Percentiles rank a stretch among this genome's conserved stretches.
Evolutionary conservation across 768 basidiomycete genomes (phyloP).

Genomic region (Psilocybe cubensis): DNA sequence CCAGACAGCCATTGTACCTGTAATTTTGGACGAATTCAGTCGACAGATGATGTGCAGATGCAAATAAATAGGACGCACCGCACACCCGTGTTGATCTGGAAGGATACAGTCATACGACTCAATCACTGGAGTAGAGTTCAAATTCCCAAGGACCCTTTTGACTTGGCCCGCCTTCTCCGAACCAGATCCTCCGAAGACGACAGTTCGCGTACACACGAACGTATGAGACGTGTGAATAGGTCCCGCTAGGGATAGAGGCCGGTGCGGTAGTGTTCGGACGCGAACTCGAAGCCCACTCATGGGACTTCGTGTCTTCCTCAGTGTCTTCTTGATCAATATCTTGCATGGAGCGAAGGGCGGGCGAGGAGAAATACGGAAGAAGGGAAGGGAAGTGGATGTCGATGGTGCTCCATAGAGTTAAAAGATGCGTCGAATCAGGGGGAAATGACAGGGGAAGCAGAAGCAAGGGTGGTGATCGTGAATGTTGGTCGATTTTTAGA

Average conservation of each 20-base stretch:
- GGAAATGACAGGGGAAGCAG: slow-evolving; percentile 76
- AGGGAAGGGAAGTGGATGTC: slow-evolving; percentile 61
- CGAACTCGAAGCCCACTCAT: slow-evolving; percentile 17
- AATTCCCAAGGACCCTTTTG: slow-evolving; percentile 77
- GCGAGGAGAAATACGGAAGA: slow-evolving; percentile 63
- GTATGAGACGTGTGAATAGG: slow-evolving; percentile 69
- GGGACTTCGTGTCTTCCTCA: slow-evolving; percentile 2
- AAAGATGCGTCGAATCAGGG: slow-evolving; percentile 48
- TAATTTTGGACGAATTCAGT: background rate
- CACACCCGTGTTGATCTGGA: background rate
- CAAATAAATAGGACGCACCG: background rate
- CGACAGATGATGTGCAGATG: too few species aligned
- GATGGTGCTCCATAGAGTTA: slow-evolving; percentile 76
- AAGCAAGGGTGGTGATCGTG: slow-evolving; percentile 54
- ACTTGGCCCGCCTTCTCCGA: slow-evolving; percentile 56
- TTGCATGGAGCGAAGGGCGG: slow-evolving; percentile 18
- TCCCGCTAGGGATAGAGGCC: slow-evolving; percentile 46
- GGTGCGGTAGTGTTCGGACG: slow-evolving; percentile 11
- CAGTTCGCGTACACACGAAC: slow-evolving; percentile 81
- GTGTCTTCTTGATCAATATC: slow-evolving; percentile 12
- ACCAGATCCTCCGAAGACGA: slow-evolving; percentile 77
- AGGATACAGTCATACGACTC: background rate
- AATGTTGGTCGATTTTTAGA: slow-evolving; percentile 41
- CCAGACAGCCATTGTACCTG: background rate
- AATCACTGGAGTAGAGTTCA: slow-evolving; percentile 54